These are phyloP conservation scores for Capsella bursapastoris DNA, from an alignment of 345 rosid species.

Conservation along the genomic window DNA sequence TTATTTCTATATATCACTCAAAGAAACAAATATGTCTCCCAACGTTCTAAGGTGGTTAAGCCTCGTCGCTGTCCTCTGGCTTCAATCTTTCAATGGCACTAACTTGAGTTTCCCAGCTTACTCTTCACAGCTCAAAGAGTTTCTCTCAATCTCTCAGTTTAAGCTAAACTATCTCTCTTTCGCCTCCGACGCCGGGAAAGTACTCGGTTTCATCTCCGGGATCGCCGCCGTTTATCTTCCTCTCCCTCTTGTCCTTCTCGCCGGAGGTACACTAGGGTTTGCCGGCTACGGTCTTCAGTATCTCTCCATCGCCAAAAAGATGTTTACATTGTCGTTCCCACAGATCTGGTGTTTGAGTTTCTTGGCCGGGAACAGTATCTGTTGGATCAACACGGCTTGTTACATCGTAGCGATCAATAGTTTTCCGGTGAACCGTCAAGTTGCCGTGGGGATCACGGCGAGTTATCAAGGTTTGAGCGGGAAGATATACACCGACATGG, in stretches of 20 bases:
- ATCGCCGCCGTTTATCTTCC: constrained; percentile 76
- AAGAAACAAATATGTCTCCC: constrained; percentile 45
- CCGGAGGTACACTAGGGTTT: constrained; percentile 68
- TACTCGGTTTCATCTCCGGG: constrained; percentile 86
- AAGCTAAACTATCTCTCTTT: constrained; percentile 88
- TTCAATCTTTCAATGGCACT: constrained; percentile 78
- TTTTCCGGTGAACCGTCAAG: constrained; percentile 61
- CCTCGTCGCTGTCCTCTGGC: constrained; percentile 77
- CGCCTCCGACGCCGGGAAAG: constrained; percentile 92
- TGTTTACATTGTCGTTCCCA: constrained; percentile 55
- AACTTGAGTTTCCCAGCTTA: constrained; percentile 89
- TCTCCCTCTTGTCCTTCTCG: constrained; percentile 71
- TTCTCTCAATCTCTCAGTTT: constrained; percentile 75
- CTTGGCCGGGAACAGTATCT: constrained; percentile 90
- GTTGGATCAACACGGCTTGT: constrained; percentile 93
- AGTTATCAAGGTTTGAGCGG: constrained; percentile 86
- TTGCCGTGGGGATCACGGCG: constrained; percentile 71
- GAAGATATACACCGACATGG: constrained; percentile 70
- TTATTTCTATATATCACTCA: not conserved
- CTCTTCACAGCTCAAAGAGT: constrained; percentile 79
- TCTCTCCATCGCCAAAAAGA: constrained; percentile 55
- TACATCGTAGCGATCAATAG: constrained; percentile 58
- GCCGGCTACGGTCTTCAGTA: constrained; percentile 83
- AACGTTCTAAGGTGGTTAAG: constrained; percentile 68
- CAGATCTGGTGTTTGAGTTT: constrained; percentile 64